A percentile compares a stretch with the other conserved stretches of the same genome.
Evolutionary conservation across 257 asterid genomes (phyloP).

Genomic region (Henckelia pumila): DNA sequence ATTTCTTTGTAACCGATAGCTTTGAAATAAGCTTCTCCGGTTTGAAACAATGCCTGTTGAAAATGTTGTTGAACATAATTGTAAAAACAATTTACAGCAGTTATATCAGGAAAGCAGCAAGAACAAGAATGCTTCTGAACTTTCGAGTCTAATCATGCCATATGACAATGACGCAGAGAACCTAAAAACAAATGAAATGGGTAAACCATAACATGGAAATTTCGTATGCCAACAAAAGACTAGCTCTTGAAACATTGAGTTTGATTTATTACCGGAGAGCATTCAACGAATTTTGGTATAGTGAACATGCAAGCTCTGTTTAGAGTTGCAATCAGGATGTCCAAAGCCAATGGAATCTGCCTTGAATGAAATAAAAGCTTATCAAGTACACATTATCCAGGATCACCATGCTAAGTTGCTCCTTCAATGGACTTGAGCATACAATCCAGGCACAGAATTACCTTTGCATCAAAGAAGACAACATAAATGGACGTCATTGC

Average conservation of each 20-base stretch:
- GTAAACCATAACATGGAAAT: background rate
- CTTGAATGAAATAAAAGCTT: conserved; percentile 20
- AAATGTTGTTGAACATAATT: too few species aligned
- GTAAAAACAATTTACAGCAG: background rate
- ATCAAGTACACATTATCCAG: background rate
- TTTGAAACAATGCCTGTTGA: conserved; percentile 51
- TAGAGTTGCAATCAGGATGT: conserved; percentile 71
- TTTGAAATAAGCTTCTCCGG: conserved; percentile 57
- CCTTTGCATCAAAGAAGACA: too few species aligned
- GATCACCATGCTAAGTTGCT: background rate
- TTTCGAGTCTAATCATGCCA: too few species aligned
- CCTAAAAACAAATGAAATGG: background rate
- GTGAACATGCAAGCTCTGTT: conserved; percentile 81
- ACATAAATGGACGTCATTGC: too few species aligned
- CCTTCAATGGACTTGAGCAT: background rate
- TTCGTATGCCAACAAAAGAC: background rate
- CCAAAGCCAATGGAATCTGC: conserved; percentile 77
- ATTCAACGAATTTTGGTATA: conserved; percentile 75
- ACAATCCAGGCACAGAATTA: background rate
- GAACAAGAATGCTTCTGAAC: too few species aligned
- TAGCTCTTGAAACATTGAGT: conserved; percentile 9
- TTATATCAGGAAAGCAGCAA: too few species aligned
- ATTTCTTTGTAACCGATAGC: conserved; percentile 67
- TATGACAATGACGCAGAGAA: too few species aligned
- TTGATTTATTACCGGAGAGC: conserved; percentile 53